Conservation (phyloP, 768 basidiomycete genomes). For the Cystofilobasidium capitatum region DNA sequence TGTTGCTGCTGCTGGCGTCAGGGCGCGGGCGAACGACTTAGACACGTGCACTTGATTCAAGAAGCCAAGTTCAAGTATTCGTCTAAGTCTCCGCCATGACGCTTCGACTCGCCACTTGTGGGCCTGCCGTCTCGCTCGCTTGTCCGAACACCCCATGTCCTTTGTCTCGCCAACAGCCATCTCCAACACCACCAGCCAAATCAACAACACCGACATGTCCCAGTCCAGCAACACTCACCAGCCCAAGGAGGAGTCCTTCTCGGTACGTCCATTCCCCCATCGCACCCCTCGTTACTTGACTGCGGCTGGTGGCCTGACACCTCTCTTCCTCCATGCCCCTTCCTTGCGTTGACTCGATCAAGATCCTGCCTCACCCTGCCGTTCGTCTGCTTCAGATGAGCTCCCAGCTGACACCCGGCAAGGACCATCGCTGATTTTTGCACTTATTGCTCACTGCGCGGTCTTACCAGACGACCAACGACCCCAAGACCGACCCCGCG, state of each 20-base stretch:
- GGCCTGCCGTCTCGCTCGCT: too few relatives aligned
- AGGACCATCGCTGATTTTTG: too few relatives aligned
- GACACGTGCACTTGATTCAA: too few relatives aligned
- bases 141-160: too few relatives aligned
- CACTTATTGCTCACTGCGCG: not conserved
- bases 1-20: too few relatives aligned
- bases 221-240: conserved; percentile 19
- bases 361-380: conserved; percentile 27
- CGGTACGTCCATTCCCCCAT: not conserved
- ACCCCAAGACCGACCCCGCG: conserved; percentile 23
- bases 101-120: too few relatives aligned
- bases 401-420: not conserved
- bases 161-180: too few relatives aligned
- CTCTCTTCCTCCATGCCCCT: not conserved
- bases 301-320: not conserved
- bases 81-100: too few relatives aligned
- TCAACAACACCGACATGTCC: conserved; percentile 4
- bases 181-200: too few relatives aligned
- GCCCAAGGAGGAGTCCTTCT: conserved; percentile 24
- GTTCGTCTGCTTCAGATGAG: conserved; percentile 10
- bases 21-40: too few relatives aligned
- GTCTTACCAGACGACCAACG: conserved; percentile 19
- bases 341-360: not conserved
- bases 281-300: not conserved
- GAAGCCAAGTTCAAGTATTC: too few relatives aligned